phyloP scores from a whole-genome alignment of 768 basidiomycete genomes.

The Chlorophyllum brunneum region DNA sequence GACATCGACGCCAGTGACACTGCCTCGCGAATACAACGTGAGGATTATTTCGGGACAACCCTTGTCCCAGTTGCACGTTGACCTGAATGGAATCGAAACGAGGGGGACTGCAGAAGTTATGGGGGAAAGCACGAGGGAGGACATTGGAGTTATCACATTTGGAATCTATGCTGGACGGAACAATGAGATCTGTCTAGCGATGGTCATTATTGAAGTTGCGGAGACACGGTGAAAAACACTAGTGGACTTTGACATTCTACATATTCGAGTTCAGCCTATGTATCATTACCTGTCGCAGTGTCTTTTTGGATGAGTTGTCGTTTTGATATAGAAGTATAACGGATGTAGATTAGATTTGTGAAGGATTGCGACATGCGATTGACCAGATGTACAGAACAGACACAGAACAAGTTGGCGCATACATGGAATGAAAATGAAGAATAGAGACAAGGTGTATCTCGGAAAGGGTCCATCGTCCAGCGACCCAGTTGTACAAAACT shows the following conservation, averaged over 20 bases:
- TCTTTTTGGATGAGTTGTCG: background rate
- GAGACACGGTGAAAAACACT: slow-evolving; percentile 19
- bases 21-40: slow-evolving; percentile 33
- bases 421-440: background rate
- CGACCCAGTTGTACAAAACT: background rate
- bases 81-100: slow-evolving; percentile 39
- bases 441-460: background rate
- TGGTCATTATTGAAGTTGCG: slow-evolving; percentile 55
- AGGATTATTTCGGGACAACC: slow-evolving; percentile 47
- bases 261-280: slow-evolving; percentile 13
- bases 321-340: slow-evolving; percentile 7
- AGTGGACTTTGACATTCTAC: slow-evolving; percentile 1
- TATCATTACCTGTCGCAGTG: slow-evolving; percentile 13
- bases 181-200: slow-evolving; percentile 48
- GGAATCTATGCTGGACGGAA: slow-evolving; percentile 48
- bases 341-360: slow-evolving; percentile 9
- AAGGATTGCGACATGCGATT: slow-evolving; percentile 5
- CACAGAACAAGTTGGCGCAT: background rate
- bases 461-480: background rate
- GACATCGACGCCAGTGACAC: background rate
- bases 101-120: slow-evolving; percentile 53
- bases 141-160: slow-evolving; percentile 51
- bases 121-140: slow-evolving; percentile 45
- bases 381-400: slow-evolving; percentile 7
- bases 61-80: slow-evolving; percentile 49